phyloP scores from a whole-genome alignment of 2,329 filamentous ascomycete species.

The Hirsutella rhossiliensis region DNA sequence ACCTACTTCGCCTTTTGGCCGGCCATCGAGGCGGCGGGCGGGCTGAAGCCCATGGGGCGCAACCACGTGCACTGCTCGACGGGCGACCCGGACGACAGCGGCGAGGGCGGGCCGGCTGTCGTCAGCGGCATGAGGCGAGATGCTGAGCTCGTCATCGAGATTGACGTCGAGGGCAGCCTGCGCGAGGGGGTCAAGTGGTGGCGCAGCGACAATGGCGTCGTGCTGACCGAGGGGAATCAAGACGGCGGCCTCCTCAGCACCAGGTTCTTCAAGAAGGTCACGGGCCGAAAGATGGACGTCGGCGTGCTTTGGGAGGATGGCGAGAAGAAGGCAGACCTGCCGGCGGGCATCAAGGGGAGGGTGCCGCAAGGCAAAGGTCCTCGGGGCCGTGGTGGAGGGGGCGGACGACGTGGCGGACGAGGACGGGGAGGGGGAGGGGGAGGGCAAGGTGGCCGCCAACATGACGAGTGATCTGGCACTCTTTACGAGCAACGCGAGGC shows the following conservation, averaged over 20 bases:
- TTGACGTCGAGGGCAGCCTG: conserved; percentile 59
- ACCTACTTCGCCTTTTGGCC: conserved; percentile 77
- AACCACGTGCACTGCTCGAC: conserved; percentile 87
- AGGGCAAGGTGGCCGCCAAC: background rate
- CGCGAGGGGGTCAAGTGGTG: conserved; percentile 58
- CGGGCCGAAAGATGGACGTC: conserved; percentile 45
- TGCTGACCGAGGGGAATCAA: conserved; percentile 49
- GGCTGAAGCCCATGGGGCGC: conserved; percentile 67
- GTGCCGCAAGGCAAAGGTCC: conserved; percentile 36
- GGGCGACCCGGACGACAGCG: conserved; percentile 40
- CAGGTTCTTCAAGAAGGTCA: conserved; percentile 61
- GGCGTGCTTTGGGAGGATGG: conserved; percentile 63
- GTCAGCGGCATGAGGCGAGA: conserved; percentile 72
- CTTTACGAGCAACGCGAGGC: background rate
- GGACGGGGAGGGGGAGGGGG: conserved; percentile 3
- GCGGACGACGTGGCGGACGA: conserved; percentile 15
- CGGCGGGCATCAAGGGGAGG: conserved; percentile 39
- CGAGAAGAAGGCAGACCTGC: conserved; percentile 52
- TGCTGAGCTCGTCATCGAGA: conserved; percentile 66
- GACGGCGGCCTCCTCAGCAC: conserved; percentile 53
- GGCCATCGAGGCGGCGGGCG: conserved; percentile 61
- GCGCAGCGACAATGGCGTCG: conserved; percentile 66
- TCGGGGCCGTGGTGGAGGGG: conserved; percentile 24
- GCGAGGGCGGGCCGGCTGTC: conserved; percentile 26
- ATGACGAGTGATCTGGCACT: too few species aligned